A percentile compares a stretch with the other conserved stretches of the same genome.
phyloP scores from a whole-genome alignment of 208 protist genomes.

The Blechomonas ayalai region DNA sequence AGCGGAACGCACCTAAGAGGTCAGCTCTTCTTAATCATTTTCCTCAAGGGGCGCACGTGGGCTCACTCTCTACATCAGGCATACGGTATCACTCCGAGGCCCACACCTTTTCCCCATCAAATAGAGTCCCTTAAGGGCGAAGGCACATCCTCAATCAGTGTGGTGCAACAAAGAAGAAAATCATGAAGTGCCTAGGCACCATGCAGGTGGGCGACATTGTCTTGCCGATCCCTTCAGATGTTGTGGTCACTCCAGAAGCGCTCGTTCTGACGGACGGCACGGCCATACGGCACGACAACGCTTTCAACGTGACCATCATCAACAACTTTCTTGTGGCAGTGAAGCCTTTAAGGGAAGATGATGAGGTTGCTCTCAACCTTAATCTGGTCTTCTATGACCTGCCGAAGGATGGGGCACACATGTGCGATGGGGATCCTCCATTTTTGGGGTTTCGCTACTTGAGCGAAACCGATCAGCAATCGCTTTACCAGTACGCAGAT shows the following conservation, averaged over 20 bases:
- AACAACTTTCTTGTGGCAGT: conserved; percentile 68
- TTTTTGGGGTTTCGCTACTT: conserved; percentile 57
- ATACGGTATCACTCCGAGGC: too few species aligned
- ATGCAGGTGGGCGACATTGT: conserved; percentile 60
- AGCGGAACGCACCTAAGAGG: too few species aligned
- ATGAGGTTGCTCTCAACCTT: conserved; percentile 52
- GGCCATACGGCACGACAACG: conserved; percentile 25
- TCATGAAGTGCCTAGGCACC: conserved; percentile 35
- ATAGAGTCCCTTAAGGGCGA: too few species aligned
- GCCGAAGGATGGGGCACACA: conserved; percentile 6
- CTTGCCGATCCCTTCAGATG: conserved; percentile 29
- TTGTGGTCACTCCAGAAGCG: conserved; percentile 23
- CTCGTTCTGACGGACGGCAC: conserved; percentile 45
- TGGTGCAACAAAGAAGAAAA: background rate
- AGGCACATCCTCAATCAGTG: background rate
- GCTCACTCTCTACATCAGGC: too few species aligned
- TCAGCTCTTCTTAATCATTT: too few species aligned
- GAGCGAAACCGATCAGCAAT: conserved; percentile 43
- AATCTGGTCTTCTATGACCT: conserved; percentile 65
- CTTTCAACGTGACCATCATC: conserved; percentile 76
- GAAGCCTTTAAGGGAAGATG: conserved; percentile 21
- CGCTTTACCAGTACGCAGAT: conserved; percentile 62
- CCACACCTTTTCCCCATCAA: too few species aligned
- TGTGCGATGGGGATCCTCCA: conserved; percentile 16
- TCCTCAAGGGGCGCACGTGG: too few species aligned